Evolutionary conservation across 2,329 filamentous ascomycete species (phyloP), one percentile per base, ranked within the genome.

Genomic region (Chrysoporthe cubensis): DNA sequence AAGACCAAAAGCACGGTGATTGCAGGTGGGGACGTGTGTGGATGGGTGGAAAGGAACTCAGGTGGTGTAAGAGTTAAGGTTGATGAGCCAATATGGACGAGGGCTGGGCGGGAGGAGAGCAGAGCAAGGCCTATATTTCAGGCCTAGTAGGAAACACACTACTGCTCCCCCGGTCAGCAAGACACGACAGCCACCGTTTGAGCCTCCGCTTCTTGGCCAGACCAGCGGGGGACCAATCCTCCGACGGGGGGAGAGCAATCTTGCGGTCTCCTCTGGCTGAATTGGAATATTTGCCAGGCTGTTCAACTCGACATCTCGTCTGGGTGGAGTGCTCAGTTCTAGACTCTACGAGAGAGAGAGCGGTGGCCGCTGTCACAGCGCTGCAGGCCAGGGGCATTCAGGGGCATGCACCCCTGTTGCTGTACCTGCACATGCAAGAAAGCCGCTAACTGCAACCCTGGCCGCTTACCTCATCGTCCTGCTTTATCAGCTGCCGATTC

Each of bases 401-500:
- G 58, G 64, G 64, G 64, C 26, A 16, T n/a, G 8, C 21, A 54
- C 43, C 48, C 54, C 64, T 62, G 46, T 40, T 50, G 13, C 13
- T 64, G 56, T 40, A 57, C 37, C 11, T 46, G 48, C 48, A 40
- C 6, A 42, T 42, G 52, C 34, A 61, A 54, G 48, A 21, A 13
- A 9, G 3, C 11, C 13, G 7, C 34, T n/a, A 7, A 5, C 56
- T 43, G 34, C 43, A 59, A 9, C 11, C 16, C n/a, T n/a, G 11
- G 7, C 9, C 26, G 40, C 48, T 40, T 46, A 59, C 56, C 26
- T 54, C 46, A 18, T 56, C 37, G 54, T n/a, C 18, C 21, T 67
- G 66, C 65, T 68, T 68, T 65, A 70, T 70, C 68, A 70, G 68
- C 68, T 68, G 68, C 68, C 68, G 68, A 68, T 58, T 43, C 64